phyloP scores from a whole-genome alignment of 768 basidiomycete genomes.

The Dendrothele bispora region DNA sequence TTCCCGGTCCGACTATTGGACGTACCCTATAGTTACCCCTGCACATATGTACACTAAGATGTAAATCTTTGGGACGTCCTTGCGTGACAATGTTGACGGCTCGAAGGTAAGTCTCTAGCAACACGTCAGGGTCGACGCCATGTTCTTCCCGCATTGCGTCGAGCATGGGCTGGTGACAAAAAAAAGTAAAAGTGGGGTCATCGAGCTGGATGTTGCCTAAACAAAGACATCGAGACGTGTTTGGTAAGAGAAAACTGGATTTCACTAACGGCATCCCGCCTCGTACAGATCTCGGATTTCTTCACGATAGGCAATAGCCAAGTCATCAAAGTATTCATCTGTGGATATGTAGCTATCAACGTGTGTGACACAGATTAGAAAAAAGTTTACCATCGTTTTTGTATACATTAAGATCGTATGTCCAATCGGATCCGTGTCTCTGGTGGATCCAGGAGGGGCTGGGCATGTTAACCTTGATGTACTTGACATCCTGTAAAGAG shows the following conservation, averaged over 20 bases:
- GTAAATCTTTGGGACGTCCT: conserved; percentile 54
- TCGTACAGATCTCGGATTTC: conserved; percentile 50
- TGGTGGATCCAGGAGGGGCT: conserved; percentile 75
- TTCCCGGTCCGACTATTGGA: too few relatives aligned
- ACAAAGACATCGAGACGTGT: conserved; percentile 29
- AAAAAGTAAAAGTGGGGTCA: conserved; percentile 59
- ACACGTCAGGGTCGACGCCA: conserved; percentile 60
- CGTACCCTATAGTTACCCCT: conserved; percentile 53
- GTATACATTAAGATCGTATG: conserved; percentile 61
- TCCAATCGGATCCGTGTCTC: conserved; percentile 57
- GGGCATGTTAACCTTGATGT: conserved; percentile 71
- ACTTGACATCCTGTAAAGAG: conserved; percentile 51
- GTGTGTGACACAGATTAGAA: background rate
- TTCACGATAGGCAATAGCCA: conserved; percentile 46
- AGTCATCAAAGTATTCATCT: conserved; percentile 54
- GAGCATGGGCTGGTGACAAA: conserved; percentile 63
- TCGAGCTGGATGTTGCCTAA: conserved; percentile 54
- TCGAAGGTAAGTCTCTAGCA: conserved; percentile 69
- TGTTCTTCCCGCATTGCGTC: conserved; percentile 55
- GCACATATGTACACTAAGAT: conserved; percentile 60
- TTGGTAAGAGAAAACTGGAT: conserved; percentile 1
- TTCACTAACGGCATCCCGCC: conserved; percentile 45
- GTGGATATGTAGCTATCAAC: background rate
- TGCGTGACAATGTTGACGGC: conserved; percentile 59
- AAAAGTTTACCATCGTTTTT: conserved; percentile 48